A percentile compares a stretch with the other conserved stretches of the same genome.
Evolutionary conservation across 208 protist species (phyloP).

Genomic region (Wallacemonas sp.): DNA sequence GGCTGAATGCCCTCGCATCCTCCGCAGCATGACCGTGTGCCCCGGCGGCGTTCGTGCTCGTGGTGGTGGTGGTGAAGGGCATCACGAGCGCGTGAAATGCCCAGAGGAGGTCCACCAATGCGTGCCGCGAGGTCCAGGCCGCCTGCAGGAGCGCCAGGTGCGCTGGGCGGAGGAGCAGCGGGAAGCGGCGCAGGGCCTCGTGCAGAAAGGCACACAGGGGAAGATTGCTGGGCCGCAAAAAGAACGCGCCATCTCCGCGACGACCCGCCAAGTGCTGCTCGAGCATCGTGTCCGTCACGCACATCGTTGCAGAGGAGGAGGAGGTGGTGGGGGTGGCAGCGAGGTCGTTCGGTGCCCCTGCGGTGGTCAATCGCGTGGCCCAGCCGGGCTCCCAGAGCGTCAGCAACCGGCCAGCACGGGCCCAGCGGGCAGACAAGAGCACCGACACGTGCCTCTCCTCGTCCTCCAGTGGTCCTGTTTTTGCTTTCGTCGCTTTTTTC

Average conservation of each 20-base stretch:
- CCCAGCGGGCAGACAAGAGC: slow-evolving; percentile 6
- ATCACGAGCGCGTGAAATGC: slow-evolving; percentile 54
- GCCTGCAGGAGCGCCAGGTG: slow-evolving; percentile 53
- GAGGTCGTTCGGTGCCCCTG: neutral
- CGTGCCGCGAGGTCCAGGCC: slow-evolving; percentile 58
- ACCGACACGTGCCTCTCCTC: neutral
- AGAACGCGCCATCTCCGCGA: slow-evolving; percentile 46
- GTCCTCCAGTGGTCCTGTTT: too few relatives aligned
- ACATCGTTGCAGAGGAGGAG: neutral
- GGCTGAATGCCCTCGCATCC: too few relatives aligned
- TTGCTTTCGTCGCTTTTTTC: too few relatives aligned
- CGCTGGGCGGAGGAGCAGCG: slow-evolving; percentile 40
- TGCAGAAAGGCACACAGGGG: slow-evolving; percentile 66
- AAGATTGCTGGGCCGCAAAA: slow-evolving; percentile 59
- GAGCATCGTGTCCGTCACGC: slow-evolving; percentile 4
- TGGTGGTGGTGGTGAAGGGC: slow-evolving; percentile 31
- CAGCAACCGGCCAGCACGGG: slow-evolving; percentile 21
- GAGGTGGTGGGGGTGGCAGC: too few relatives aligned
- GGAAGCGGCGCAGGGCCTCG: slow-evolving; percentile 62
- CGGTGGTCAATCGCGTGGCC: slow-evolving; percentile 16
- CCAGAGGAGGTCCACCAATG: slow-evolving; percentile 53
- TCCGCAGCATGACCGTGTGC: too few relatives aligned
- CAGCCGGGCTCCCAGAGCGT: slow-evolving; percentile 28
- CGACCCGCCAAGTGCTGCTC: slow-evolving; percentile 31
- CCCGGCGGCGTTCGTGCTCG: neutral